Evolutionary conservation across 768 basidiomycete genomes (phyloP).

Genomic region (Boletellus ananas): DNA sequence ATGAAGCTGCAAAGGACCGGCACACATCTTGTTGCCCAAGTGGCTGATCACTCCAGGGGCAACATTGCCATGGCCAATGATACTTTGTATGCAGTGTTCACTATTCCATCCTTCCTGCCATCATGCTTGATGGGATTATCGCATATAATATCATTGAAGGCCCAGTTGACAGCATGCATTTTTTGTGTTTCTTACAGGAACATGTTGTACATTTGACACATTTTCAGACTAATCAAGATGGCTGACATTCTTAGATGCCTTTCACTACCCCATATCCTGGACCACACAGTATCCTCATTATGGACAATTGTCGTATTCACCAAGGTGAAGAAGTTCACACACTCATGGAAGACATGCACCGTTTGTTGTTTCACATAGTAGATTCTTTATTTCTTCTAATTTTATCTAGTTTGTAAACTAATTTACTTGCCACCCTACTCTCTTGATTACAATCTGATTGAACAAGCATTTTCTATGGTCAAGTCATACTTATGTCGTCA

Average conservation of each 20-base stretch:
- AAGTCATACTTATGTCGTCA: neutral
- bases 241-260: too few species aligned
- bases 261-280: neutral
- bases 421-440: slow-evolving; percentile 24
- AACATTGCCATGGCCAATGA: neutral
- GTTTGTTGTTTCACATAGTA: slow-evolving; percentile 4
- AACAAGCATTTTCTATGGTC: slow-evolving; percentile 16
- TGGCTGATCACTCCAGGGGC: neutral
- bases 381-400: too few species aligned
- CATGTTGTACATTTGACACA: slow-evolving; percentile 3
- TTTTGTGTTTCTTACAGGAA: slow-evolving; percentile 9
- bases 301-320: slow-evolving; percentile 25
- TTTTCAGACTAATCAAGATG: too few species aligned
- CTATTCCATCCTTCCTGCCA: slow-evolving; percentile 14
- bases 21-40: neutral
- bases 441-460: slow-evolving; percentile 28
- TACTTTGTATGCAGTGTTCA: neutral
- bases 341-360: slow-evolving; percentile 15
- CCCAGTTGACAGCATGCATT: slow-evolving; percentile 5
- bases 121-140: slow-evolving; percentile 22
- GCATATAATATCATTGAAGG: slow-evolving; percentile 16
- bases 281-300: slow-evolving; percentile 7
- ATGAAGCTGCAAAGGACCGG: slow-evolving; percentile 17
- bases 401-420: slow-evolving; percentile 18
- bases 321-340: slow-evolving; percentile 17